Base-by-base conservation (phyloP, 371 early-diverging fungal genomes). In the Gilbertella persicaria region DNA sequence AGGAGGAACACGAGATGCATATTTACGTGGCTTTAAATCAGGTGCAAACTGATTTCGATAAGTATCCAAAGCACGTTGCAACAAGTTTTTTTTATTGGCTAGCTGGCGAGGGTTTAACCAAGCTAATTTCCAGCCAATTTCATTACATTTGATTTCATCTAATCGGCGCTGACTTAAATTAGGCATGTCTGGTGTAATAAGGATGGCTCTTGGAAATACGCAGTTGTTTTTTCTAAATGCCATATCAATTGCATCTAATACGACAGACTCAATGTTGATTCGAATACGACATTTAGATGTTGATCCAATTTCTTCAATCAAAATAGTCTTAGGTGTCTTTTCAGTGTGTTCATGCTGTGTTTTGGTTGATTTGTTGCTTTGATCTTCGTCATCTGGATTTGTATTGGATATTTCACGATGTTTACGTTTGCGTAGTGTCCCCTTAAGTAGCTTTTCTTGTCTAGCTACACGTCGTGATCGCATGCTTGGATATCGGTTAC, bases 401-500 rank as follows among this genome's bases (percentile, higher is more conserved):
- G 3, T 33, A 13, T 33, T 33, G 6, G 33, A 12, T 4, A 6
- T 20, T 23, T 63, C 64, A n/a, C 65, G 54, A 9, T 58, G 66
- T 25, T 66, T 66, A 20, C 73, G 63, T 49, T 72, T 72, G 20
- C 73, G 69, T 21, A 72, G 26, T 7, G 73, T 72, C 12, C 73
- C 73, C 24, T 68, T 68, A 21, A 63, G 48, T 9, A 87, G 68
- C 65, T 90, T 91, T 54, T 93, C 91, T 60, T 92, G 84, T 38
- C 91, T 71, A 3, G 89, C 82, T 12, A 92, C 85, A 21, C 93
- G 76, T 38, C 93, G 81, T 16, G 86, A 88, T 57, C 91, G 78
- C 63, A 86, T 80, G 29, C 85, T 86, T 8, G 91, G 88, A 60
- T 87, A 87, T 24, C 90, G 79, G 51, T 94, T 90, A 42, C 96